Evolutionary conservation across 2,329 filamentous ascomycete species (phyloP).

Genomic region (Seiridium cupressi): DNA sequence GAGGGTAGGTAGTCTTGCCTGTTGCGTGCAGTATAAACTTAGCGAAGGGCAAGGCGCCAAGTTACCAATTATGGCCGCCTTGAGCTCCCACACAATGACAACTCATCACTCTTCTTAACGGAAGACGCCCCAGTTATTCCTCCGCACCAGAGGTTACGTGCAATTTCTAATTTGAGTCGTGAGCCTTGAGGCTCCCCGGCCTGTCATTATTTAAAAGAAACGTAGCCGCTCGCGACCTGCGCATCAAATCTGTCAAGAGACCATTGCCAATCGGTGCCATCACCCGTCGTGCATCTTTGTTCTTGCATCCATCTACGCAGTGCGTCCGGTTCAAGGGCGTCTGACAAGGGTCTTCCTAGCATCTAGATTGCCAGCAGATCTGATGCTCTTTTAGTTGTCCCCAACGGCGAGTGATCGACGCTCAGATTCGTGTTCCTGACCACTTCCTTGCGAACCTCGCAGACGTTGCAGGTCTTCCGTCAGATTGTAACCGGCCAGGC

Average conservation of each 20-base stretch:
- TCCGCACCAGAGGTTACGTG: not conserved
- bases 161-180: not conserved
- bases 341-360: not conserved
- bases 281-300: not conserved
- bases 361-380: constrained; percentile 1
- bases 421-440: not conserved
- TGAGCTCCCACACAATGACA: too few species aligned
- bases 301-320: too few species aligned
- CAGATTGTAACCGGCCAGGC: too few species aligned
- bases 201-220: not conserved
- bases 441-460: not conserved
- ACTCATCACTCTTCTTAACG: too few species aligned
- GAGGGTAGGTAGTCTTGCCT: too few species aligned
- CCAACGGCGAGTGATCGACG: not conserved
- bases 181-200: not conserved
- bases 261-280: not conserved
- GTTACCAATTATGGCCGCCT: too few species aligned
- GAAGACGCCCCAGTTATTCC: not conserved
- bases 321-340: not conserved
- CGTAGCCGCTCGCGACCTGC: not conserved
- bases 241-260: not conserved
- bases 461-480: too few species aligned
- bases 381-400: not conserved
- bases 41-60: too few species aligned
- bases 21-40: too few species aligned